Evolutionary conservation across 176 grass and related monocot species (phyloP).

Genomic region (Luzula sylvatica): DNA sequence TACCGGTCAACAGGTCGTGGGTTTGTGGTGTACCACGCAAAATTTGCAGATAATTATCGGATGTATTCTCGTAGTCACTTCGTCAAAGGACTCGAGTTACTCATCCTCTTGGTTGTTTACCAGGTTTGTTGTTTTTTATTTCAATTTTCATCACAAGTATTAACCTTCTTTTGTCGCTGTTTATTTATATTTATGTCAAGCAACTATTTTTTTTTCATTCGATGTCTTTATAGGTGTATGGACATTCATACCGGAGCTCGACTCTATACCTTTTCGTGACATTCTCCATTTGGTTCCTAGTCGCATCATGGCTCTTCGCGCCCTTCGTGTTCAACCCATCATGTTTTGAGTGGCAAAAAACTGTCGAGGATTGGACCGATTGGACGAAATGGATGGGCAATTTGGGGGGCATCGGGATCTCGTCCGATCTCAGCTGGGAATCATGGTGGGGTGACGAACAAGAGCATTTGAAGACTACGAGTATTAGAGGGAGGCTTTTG

Average conservation of each 20-base stretch:
- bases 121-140: constrained; percentile 15
- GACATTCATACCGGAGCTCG: constrained; percentile 64
- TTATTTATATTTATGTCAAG: no score
- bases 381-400: constrained; percentile 87
- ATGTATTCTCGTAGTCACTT: constrained; percentile 97
- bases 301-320: constrained; percentile 81
- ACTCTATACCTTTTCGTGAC: constrained; percentile 74
- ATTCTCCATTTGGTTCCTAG: constrained; percentile 82
- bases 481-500: constrained; percentile 51
- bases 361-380: constrained; percentile 81
- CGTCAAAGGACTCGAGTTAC: constrained; percentile 78
- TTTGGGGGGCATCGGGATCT: constrained; percentile 66
- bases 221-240: constrained; percentile 56
- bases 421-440: constrained; percentile 71
- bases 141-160: background rate
- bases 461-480: constrained; percentile 58
- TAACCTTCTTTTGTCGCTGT: no score
- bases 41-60: constrained; percentile 86
- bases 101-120: constrained; percentile 76
- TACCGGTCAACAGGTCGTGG: constrained; percentile 76
- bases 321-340: constrained; percentile 90
- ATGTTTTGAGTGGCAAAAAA: constrained; percentile 90
- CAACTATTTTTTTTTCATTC: constrained; percentile 33
- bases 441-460: constrained; percentile 87
- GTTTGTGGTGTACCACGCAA: constrained; percentile 81